Conservation (phyloP, 495 filamentous ascomycete species). For the Peziza echinospora region DNA sequence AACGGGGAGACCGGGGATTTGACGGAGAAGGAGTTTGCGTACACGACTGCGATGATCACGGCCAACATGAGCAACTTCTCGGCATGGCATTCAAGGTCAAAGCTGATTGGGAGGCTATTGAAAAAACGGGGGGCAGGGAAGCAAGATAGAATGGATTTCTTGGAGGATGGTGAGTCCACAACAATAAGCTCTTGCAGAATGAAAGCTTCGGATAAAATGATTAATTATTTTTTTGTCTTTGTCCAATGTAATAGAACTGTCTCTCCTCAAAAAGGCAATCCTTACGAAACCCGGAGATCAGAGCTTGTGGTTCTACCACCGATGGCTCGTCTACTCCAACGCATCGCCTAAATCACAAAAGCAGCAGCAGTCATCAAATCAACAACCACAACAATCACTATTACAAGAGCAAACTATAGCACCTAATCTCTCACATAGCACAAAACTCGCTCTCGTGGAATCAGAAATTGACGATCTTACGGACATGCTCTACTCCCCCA, state of each 20-base stretch:
- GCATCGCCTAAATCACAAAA: conserved; percentile 20
- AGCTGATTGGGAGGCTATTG: conserved; percentile 55
- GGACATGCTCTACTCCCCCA: conserved; percentile 21
- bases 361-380: conserved; percentile 13
- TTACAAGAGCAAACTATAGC: conserved; percentile 21
- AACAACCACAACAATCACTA: no score
- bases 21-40: conserved; percentile 62
- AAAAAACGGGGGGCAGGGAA: conserved; percentile 42
- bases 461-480: conserved; percentile 45
- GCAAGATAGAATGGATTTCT: conserved; percentile 37
- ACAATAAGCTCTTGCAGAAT: no score
- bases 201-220: no score
- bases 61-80: conserved; percentile 82
- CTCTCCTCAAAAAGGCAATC: conserved; percentile 50
- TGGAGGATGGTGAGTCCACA: conserved; percentile 50
- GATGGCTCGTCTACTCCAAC: conserved; percentile 48
- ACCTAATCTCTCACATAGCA: conserved; percentile 36
- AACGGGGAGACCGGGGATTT: conserved; percentile 28
- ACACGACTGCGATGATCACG: conserved; percentile 71
- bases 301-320: conserved; percentile 90
- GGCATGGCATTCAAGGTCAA: conserved; percentile 80
- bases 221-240: no score
- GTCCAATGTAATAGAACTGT: conserved; percentile 51
- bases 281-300: conserved; percentile 78
- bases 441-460: conserved; percentile 31